These are phyloP conservation scores for Clonostachys rosea DNA, from an alignment of 2,329 filamentous ascomycete species.

Conservation along the genomic window DNA sequence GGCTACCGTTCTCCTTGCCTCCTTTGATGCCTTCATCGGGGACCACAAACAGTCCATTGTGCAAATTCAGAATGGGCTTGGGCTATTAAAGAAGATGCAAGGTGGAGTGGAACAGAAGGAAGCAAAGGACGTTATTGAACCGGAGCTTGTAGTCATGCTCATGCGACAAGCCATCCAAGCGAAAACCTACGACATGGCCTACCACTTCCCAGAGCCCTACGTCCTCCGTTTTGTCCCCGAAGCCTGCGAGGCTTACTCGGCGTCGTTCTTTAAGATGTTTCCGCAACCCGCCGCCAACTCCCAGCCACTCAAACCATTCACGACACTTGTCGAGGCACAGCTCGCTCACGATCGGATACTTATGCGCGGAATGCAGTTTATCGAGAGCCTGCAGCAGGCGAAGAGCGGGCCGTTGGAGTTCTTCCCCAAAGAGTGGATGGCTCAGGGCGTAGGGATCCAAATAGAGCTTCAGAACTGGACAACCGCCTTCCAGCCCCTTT, in stretches of 20 bases:
- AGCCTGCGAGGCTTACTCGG: conserved; percentile 11
- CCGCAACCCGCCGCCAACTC: conserved; percentile 8
- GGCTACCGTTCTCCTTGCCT: conserved; percentile 60
- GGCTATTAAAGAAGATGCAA: conserved; percentile 44
- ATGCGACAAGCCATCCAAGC: conserved; percentile 60
- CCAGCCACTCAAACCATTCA: conserved; percentile 25
- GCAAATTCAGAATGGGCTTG: conserved; percentile 56
- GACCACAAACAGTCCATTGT: conserved; percentile 57
- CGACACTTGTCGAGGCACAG: conserved; percentile 48
- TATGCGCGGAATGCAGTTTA: conserved; percentile 53
- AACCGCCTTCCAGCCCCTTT: conserved; percentile 49
- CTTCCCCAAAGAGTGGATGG: conserved; percentile 40
- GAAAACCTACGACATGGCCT: conserved; percentile 65
- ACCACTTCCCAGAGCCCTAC: conserved; percentile 59
- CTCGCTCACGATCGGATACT: conserved; percentile 50
- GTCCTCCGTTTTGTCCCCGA: conserved; percentile 41
- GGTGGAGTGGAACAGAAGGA: conserved; percentile 17
- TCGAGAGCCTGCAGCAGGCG: conserved; percentile 45
- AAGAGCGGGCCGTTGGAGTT: conserved; percentile 47
- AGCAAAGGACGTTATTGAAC: conserved; percentile 42
- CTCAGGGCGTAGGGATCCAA: conserved; percentile 42
- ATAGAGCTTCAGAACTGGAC: conserved; percentile 50
- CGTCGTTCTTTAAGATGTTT: conserved; percentile 24
- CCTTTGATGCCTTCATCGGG: conserved; percentile 64
- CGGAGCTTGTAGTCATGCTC: conserved; percentile 59